phyloP scores from a whole-genome alignment of 2,329 filamentous ascomycete genomes.

The Sclerotiophoma versabilis region DNA sequence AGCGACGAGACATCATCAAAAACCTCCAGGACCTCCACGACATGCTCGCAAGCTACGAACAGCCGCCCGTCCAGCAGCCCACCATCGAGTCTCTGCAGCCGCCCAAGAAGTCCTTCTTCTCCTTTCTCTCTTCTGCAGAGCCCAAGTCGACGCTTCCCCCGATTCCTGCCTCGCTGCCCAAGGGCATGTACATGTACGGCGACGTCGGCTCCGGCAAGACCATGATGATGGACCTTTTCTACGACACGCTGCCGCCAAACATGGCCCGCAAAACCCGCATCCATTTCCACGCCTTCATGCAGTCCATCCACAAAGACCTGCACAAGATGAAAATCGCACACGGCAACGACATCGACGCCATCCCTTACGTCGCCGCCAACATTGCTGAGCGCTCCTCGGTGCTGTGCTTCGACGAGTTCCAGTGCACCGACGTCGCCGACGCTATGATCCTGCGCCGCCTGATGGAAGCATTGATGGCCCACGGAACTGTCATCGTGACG shows the following conservation, averaged over 20 bases:
- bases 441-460: slow-evolving; percentile 95
- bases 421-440: slow-evolving; percentile 97
- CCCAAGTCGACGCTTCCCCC: slow-evolving; percentile 50
- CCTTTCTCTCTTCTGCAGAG: slow-evolving; percentile 64
- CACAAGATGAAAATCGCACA: slow-evolving; percentile 89
- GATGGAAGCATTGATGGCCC: slow-evolving; percentile 89
- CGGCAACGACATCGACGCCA: slow-evolving; percentile 86
- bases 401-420: slow-evolving; percentile 97
- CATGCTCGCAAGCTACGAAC: slow-evolving; percentile 75
- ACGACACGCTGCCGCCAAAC: slow-evolving; percentile 83
- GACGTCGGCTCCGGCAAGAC: slow-evolving; percentile 98
- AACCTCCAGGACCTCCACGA: slow-evolving; percentile 88
- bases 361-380: slow-evolving; percentile 93
- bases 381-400: slow-evolving; percentile 86
- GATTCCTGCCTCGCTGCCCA: slow-evolving; percentile 78
- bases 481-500: slow-evolving; percentile 95
- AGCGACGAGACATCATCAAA: slow-evolving; percentile 76
- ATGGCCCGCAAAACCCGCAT: slow-evolving; percentile 88
- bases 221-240: slow-evolving; percentile 99
- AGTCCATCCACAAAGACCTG: slow-evolving; percentile 89
- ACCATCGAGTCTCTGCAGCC: slow-evolving; percentile 72
- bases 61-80: slow-evolving; percentile 78
- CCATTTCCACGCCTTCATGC: slow-evolving; percentile 99
- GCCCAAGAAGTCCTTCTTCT: slow-evolving; percentile 62
- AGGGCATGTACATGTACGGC: slow-evolving; percentile 92